These are phyloP conservation scores for Dictyostelium firmibasis DNA, from an alignment of 78 protist species.

Conservation along the genomic window DNA sequence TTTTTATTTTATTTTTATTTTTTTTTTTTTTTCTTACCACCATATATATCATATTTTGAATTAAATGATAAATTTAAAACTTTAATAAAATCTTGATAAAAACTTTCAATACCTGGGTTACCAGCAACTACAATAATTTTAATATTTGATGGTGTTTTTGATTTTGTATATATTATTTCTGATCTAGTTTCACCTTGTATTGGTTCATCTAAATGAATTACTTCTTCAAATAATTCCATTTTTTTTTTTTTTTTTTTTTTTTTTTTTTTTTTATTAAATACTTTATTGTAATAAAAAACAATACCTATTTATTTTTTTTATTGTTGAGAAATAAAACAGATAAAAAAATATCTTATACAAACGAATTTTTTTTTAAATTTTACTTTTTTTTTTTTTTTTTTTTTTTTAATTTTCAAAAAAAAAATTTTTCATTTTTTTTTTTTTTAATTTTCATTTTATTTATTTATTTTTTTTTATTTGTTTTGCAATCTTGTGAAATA, in stretches of 20 bases:
- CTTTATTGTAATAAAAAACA: too few relatives aligned
- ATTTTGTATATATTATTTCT: neutral
- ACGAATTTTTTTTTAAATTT: neutral
- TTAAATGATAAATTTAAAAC: neutral
- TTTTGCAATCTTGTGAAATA: neutral
- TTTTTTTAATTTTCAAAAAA: too few relatives aligned
- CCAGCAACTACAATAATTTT: constrained; percentile 45
- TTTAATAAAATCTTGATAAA: constrained; percentile 64
- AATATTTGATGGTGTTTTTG: neutral
- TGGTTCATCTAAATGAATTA: neutral
- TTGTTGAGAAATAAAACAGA: neutral
- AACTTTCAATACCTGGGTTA: constrained; percentile 67
- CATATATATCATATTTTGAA: constrained; percentile 13
- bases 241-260: neutral
- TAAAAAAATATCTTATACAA: neutral
- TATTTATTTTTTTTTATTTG: neutral
- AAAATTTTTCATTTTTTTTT: too few relatives aligned
- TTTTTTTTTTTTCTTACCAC: constrained; percentile 11
- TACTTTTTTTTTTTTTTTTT: neutral
- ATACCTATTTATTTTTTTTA: too few relatives aligned
- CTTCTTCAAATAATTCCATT: neutral
- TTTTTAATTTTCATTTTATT: neutral
- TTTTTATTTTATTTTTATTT: too few relatives aligned
- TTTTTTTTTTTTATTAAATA: too few relatives aligned
- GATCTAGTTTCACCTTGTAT: neutral